phyloP scores from a whole-genome alignment of 768 basidiomycete species.

The Panaeolus cyanescens region DNA sequence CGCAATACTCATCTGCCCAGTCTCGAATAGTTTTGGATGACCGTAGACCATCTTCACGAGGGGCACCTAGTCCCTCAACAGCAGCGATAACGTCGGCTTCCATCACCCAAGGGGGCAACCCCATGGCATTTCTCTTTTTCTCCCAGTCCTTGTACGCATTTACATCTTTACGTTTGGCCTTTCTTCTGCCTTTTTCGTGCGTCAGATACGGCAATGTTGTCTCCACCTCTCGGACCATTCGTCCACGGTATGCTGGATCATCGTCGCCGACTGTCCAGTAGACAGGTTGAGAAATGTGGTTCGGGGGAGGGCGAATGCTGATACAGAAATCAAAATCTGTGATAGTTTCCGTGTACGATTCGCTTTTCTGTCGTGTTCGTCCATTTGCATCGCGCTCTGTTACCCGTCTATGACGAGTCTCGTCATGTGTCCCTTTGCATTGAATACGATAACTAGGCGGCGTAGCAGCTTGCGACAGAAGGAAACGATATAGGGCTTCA shows the following conservation, averaged over 20 bases:
- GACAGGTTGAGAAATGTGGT: conserved; percentile 31
- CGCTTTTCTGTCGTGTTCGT: conserved; percentile 34
- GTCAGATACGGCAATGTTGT: conserved; percentile 12
- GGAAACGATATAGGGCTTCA: conserved; percentile 71
- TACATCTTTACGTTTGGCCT: conserved; percentile 41
- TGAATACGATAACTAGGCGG: conserved; percentile 49
- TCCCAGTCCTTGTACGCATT: conserved; percentile 48
- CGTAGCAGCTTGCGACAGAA: conserved; percentile 54
- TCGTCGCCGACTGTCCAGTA: conserved; percentile 68
- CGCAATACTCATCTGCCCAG: conserved; percentile 86
- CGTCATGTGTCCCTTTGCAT: conserved; percentile 56
- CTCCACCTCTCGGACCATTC: conserved; percentile 61
- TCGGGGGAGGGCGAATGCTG: conserved; percentile 38
- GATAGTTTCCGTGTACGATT: conserved; percentile 59
- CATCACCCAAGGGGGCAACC: conserved; percentile 50
- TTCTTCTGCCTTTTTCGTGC: conserved; percentile 28
- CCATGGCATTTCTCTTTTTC: conserved; percentile 42
- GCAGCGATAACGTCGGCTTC: conserved; percentile 14
- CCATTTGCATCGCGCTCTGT: conserved; percentile 36
- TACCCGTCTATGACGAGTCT: conserved; percentile 52
- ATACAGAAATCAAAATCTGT: conserved; percentile 73
- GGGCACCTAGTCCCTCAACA: conserved; percentile 15
- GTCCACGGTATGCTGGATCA: conserved; percentile 66
- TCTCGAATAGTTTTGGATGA: conserved; percentile 66
- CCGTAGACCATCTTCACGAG: conserved; percentile 29